Base-by-base conservation (phyloP, 257 asterid species). In the Solanum etuberosum region DNA sequence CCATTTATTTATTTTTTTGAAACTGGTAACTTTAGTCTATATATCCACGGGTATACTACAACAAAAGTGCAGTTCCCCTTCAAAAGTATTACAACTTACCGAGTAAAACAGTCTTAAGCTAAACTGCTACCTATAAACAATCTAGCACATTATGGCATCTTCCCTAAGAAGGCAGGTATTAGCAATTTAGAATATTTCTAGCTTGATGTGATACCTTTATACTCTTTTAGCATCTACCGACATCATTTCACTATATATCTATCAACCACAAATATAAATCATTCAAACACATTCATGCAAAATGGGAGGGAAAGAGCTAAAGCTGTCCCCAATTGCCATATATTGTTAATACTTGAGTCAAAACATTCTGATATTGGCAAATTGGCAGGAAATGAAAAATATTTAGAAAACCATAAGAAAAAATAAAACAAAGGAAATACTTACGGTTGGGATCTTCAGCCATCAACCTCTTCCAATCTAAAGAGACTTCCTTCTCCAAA, bases 401-500 rank as follows among this genome's bases (percentile, higher is more conserved):
- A 43, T 78, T 27, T 16, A 78, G 83, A 77, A 40, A 42, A 14
- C 35, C 61, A 42, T 40, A 40, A 78, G 25, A 46, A 27, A 43
- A 27, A 43, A n/a, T 3, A 25, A 42, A n/a, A 77, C 21, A 27
- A 42, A 16, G 23, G 32, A 9, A 29, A 29, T 51, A 91, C 98
- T 93, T 83, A 95, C 99, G 87, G 88, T 85, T 90, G 34, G 90
- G 93, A 88, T 95, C 95, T 72, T 92, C 94, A 74, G 94, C 93
- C 95, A 95, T 92, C 88, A 94, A 87, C 86, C 90, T 92, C 89
- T 94, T 95, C 99, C 98, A 97, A 88, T 97, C 98, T 91, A 97
- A 86, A 27, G 97, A 92, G 80, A 87, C 94, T 86, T 91, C 97
- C 72, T 86, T 95, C 88, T 94, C 96, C 93, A 93, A 91, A 86